Base-by-base conservation (phyloP, 1,284 basidiomycete genomes). In the Schizophyllum amplum region DNA sequence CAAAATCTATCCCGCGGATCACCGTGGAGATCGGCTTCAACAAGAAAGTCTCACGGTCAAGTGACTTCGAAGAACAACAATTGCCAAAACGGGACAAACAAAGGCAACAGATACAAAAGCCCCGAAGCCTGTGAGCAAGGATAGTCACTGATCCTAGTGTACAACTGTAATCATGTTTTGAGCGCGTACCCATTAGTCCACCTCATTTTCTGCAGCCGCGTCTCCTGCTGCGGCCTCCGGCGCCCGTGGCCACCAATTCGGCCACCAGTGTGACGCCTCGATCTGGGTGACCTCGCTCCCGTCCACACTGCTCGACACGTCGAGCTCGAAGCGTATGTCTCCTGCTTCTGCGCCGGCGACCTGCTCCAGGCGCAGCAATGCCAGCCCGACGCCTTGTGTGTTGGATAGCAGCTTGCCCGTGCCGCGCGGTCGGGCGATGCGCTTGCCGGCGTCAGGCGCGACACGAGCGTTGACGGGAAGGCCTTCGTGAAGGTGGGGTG, bases 301-400 rank as follows among this genome's bases (percentile, higher is more conserved):
- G 52, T 62, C 65, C 23, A 9, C 33, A 9, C 33, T 42, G 13
- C 60, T 60, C 47, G 63, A 58, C 49, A 66, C 62, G 2, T 73
- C 71, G 27, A 81, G 57, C 27, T 75, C 66, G 20, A 85, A 71
- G 26, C 64, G 66, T 2, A 79, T 62, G 26, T 73, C 68, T 2
- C 77, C 79, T 51, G 66, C 69, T 53, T 74, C 66, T 13, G 66
- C 73, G 13, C 69, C 71, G 23, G 71, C 66, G 5, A 75, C 68
- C 55, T 78, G 86, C 63, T 90, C 88, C n/a, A 89, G 69, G 1
- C 89, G 79, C 54, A 92, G 67, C 21, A 90, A 72, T 1, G 87
- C 88, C 5, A 92, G 74, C 1, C 86, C 89, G 11, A 87, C 69
- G 5, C 81, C 82, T 21, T 78, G 69, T 4, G 70, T 68, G 4